phyloP scores from a whole-genome alignment of 2,329 filamentous ascomycete genomes.

The Colletotrichum paranaense region DNA sequence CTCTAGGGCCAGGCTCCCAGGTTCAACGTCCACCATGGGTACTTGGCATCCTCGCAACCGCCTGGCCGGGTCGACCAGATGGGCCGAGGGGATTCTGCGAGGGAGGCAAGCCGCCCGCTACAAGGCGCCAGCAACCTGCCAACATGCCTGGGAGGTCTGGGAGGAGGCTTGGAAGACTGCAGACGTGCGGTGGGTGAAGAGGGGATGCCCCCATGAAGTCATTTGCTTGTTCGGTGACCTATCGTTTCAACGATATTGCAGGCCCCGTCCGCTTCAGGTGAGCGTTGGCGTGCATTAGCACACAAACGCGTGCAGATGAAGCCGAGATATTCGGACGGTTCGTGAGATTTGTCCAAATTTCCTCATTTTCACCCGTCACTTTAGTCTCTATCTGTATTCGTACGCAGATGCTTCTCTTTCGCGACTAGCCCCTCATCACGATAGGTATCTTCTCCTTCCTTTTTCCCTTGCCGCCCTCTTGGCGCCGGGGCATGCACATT shows the following conservation, averaged over 20 bases:
- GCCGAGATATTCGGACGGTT: slow-evolving; percentile 24
- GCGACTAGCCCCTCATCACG: background rate
- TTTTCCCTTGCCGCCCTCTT: slow-evolving; percentile 1
- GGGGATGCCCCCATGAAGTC: slow-evolving; percentile 24
- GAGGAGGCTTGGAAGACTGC: slow-evolving; percentile 10
- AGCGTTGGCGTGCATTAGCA: slow-evolving; percentile 30
- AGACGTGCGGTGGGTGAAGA: slow-evolving; percentile 2
- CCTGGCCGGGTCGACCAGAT: slow-evolving; percentile 27
- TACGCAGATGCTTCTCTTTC: background rate
- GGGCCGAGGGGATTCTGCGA: slow-evolving; percentile 12
- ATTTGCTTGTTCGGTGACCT: slow-evolving; percentile 32
- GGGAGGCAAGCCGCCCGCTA: background rate
- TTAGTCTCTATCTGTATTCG: background rate
- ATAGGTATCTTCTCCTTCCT: background rate
- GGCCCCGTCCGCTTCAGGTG: slow-evolving; percentile 36
- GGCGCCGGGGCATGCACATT: background rate
- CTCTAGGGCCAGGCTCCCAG: background rate
- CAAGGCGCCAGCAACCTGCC: background rate
- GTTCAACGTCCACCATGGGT: background rate
- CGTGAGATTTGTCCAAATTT: slow-evolving; percentile 7
- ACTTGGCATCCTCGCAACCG: slow-evolving; percentile 23
- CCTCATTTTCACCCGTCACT: background rate
- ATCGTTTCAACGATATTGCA: slow-evolving; percentile 37
- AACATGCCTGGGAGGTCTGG: background rate
- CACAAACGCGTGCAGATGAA: slow-evolving; percentile 24